Conservation (phyloP, 352 stramenopile genomes). For the Globisporangium carolinianum region DNA sequence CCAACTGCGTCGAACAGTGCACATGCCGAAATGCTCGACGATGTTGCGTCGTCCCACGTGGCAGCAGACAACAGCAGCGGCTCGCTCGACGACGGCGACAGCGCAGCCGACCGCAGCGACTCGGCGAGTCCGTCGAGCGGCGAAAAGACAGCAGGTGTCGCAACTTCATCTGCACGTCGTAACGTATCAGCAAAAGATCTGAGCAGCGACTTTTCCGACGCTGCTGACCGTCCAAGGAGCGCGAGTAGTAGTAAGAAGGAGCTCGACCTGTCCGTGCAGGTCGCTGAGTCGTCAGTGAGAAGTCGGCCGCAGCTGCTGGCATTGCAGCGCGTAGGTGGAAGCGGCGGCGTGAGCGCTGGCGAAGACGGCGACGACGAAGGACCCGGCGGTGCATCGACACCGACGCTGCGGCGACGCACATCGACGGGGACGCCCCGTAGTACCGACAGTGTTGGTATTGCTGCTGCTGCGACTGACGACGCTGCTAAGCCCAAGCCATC, state of each 20-base stretch:
- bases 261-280: conserved; percentile 18
- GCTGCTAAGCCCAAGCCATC: neutral
- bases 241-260: conserved; percentile 10
- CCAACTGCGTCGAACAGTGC: conserved; percentile 3
- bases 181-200: conserved; percentile 2
- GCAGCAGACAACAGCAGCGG: neutral
- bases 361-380: conserved; percentile 51
- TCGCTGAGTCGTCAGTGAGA: conserved; percentile 20
- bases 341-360: conserved; percentile 27
- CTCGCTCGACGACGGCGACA: neutral
- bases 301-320: neutral
- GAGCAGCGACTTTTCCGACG: conserved; percentile 2
- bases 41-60: too few species aligned
- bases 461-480: neutral
- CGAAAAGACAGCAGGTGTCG: conserved; percentile 7
- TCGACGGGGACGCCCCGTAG: conserved; percentile 8
- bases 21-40: neutral
- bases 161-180: neutral
- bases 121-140: conserved; percentile 10
- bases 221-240: neutral
- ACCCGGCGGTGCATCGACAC: conserved; percentile 15
- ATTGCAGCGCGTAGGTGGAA: neutral
- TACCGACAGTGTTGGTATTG: neutral
- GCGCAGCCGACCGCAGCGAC: neutral
- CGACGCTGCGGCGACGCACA: conserved; percentile 13